Evolutionary conservation across 2,329 filamentous ascomycete genomes (phyloP).

Genomic region (Cordyceps farinosa): DNA sequence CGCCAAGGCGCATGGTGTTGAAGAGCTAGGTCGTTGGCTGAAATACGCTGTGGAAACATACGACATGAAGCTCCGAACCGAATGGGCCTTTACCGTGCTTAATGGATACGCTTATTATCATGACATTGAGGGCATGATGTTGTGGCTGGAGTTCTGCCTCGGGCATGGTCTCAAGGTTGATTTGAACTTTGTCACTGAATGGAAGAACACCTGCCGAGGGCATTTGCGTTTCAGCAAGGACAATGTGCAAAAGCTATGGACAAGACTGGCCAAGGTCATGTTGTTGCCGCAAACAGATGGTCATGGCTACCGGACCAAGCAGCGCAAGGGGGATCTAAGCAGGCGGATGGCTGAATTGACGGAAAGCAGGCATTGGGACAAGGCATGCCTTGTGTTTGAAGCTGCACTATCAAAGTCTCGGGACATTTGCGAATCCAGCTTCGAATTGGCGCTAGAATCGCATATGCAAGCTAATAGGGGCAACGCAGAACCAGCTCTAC

Average conservation of each 20-base stretch:
- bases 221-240: constrained; percentile 12
- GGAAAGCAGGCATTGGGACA: not conserved
- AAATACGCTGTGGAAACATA: constrained; percentile 27
- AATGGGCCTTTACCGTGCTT: constrained; percentile 30
- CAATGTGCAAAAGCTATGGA: not conserved
- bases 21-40: constrained; percentile 30
- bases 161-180: constrained; percentile 28
- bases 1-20: constrained; percentile 24
- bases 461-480: not conserved
- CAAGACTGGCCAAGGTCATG: not conserved
- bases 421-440: not conserved
- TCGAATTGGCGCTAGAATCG: not conserved
- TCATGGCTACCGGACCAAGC: not conserved
- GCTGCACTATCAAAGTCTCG: constrained; percentile 2
- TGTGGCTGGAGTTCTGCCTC: constrained; percentile 33
- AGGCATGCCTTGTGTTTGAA: constrained; percentile 6
- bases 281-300: not conserved
- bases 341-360: not conserved
- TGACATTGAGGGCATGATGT: constrained; percentile 26
- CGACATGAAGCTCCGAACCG: constrained; percentile 26
- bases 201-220: constrained; percentile 5
- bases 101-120: constrained; percentile 30
- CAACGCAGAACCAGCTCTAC: not conserved
- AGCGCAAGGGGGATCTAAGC: not conserved
- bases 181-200: constrained; percentile 29